Conservation (phyloP, 2,329 filamentous ascomycete species). For the Cordyceps tenuipes region DNA sequence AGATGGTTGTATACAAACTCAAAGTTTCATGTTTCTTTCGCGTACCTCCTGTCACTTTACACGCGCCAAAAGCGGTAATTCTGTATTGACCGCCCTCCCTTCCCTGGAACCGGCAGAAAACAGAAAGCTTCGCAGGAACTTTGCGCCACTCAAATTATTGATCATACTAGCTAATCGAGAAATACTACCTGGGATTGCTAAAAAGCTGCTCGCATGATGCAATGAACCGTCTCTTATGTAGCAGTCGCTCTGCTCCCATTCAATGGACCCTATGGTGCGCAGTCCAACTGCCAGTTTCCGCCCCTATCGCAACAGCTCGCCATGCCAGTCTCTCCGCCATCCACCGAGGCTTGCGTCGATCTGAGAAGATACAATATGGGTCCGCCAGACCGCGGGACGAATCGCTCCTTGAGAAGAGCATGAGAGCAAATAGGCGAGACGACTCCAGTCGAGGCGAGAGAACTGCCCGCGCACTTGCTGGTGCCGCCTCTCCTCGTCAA, state of each 20-base stretch:
- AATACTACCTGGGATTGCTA: background rate
- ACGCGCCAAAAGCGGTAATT: background rate
- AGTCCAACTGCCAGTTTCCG: background rate
- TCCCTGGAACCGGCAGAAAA: slow-evolving; percentile 2
- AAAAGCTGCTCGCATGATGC: slow-evolving; percentile 10
- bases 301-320: slow-evolving; percentile 16
- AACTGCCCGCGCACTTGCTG: slow-evolving; percentile 23
- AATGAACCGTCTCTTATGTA: slow-evolving; percentile 14
- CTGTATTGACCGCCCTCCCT: background rate
- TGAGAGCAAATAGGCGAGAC: background rate
- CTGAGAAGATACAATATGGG: slow-evolving; percentile 28
- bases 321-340: slow-evolving; percentile 54
- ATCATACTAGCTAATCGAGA: background rate
- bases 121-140: background rate
- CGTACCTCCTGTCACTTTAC: background rate
- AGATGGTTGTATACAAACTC: too few relatives aligned
- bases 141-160: background rate
- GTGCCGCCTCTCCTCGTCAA: slow-evolving; percentile 22
- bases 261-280: background rate
- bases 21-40: background rate
- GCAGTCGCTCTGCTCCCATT: slow-evolving; percentile 9
- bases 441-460: slow-evolving; percentile 5
- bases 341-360: slow-evolving; percentile 52
- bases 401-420: background rate
- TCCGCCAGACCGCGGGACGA: slow-evolving; percentile 11